Evolutionary conservation across 345 rosid species (phyloP).

Genomic region (Eutrema yunnanense): DNA sequence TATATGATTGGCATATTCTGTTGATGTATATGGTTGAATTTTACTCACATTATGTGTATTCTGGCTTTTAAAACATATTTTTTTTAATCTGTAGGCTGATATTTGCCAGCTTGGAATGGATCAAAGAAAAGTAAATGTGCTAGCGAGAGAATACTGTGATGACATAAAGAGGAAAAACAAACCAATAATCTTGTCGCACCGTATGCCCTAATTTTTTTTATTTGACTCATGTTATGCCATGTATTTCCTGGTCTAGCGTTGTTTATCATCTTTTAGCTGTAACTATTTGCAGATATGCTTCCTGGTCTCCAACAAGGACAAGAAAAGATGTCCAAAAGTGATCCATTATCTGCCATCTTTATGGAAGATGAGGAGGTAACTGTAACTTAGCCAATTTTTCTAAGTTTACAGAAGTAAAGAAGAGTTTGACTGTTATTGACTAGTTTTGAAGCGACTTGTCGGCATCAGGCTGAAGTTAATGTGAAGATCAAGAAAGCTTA

Average conservation of each 20-base stretch:
- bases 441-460: not conserved
- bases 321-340: conserved; percentile 92
- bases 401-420: not conserved
- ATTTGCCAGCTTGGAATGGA: conserved; percentile 94
- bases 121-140: conserved; percentile 81
- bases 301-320: conserved; percentile 90
- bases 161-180: conserved; percentile 83
- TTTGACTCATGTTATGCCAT: not conserved
- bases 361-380: conserved; percentile 92
- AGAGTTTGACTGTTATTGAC: not conserved
- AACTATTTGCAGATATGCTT: conserved; percentile 66
- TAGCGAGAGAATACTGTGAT: conserved; percentile 90
- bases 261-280: not conserved
- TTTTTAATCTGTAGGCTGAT: conserved; percentile 56
- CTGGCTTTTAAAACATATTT: too few species aligned
- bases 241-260: not conserved
- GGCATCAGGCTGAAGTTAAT: conserved; percentile 61
- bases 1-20: not conserved
- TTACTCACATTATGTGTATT: not conserved
- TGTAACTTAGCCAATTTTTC: not conserved
- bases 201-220: conserved; percentile 29
- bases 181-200: conserved; percentile 87
- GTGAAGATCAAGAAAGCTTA: conserved; percentile 78
- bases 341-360: conserved; percentile 72
- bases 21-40: not conserved